phyloP scores from a whole-genome alignment of 345 rosid genomes.

The Litchi chinensis region DNA sequence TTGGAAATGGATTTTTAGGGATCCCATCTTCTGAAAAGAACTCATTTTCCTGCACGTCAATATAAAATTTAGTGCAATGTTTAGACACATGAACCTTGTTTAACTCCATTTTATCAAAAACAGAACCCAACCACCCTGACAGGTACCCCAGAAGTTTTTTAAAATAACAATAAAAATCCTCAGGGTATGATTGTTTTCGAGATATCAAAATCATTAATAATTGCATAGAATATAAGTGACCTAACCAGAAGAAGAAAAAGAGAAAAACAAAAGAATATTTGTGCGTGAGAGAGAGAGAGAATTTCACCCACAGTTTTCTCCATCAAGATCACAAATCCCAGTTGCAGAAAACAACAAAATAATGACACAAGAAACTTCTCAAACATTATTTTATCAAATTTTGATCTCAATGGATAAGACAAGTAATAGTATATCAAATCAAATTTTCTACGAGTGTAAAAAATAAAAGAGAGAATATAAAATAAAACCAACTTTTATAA shows the following conservation, averaged over 20 bases:
- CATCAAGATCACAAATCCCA: constrained; percentile 6
- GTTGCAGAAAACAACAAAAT: constrained; percentile 13
- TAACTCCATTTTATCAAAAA: background rate
- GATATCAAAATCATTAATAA: constrained; percentile 25
- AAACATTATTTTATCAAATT: constrained; percentile 6
- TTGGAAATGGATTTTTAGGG: constrained; percentile 73
- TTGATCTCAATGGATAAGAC: constrained; percentile 20
- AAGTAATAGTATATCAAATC: constrained; percentile 16
- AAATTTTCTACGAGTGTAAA: background rate
- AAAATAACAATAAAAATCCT: background rate
- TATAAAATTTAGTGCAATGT: background rate
- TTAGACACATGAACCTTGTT: background rate
- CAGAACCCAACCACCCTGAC: constrained; percentile 12
- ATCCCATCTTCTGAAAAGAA: constrained; percentile 73
- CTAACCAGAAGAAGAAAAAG: background rate
- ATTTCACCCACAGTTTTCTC: constrained; percentile 6
- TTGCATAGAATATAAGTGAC: constrained; percentile 13
- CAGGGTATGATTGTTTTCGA: constrained; percentile 14
- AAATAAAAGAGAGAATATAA: constrained; percentile 9
- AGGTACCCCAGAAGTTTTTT: background rate
- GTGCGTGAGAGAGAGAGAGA: background rate
- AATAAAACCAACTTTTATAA: constrained; percentile 24
- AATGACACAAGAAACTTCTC: constrained; percentile 16
- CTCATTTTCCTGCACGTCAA: constrained; percentile 60
- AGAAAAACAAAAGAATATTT: background rate